phyloP scores from a whole-genome alignment of 1,284 basidiomycete genomes.

The Ceratobasidium papillatum region DNA sequence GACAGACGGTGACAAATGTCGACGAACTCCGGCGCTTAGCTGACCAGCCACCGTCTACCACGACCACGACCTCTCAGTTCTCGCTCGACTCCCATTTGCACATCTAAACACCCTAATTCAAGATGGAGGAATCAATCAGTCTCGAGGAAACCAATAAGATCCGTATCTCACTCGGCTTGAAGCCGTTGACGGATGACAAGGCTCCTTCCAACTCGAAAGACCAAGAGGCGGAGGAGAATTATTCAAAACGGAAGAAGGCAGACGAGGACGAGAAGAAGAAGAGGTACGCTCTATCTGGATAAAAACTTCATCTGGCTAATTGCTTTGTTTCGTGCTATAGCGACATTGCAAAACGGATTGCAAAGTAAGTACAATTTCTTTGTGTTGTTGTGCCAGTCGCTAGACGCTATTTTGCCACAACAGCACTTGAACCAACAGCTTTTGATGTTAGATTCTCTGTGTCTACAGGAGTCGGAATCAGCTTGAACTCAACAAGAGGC shows the following conservation, averaged over 20 bases:
- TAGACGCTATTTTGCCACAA: constrained; percentile 40
- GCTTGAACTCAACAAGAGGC: constrained; percentile 61
- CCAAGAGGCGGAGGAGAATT: constrained; percentile 85
- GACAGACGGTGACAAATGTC: not conserved
- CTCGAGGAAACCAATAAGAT: constrained; percentile 99
- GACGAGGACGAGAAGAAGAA: constrained; percentile 75
- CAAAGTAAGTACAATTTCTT: constrained; percentile 76
- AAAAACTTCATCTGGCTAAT: constrained; percentile 40
- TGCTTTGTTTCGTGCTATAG: constrained; percentile 54
- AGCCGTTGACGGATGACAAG: constrained; percentile 85
- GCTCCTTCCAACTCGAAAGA: constrained; percentile 73
- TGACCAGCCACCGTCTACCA: not conserved
- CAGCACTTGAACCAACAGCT: constrained; percentile 26
- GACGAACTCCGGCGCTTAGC: not conserved
- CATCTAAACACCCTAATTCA: constrained; percentile 42
- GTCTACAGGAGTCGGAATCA: constrained; percentile 84
- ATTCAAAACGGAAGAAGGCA: constrained; percentile 73
- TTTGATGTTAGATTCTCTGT: constrained; percentile 49
- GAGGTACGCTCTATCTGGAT: constrained; percentile 56
- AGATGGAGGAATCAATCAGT: constrained; percentile 87
- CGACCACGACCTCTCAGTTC: not conserved
- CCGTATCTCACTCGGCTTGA: constrained; percentile 92
- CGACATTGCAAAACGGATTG: constrained; percentile 79
- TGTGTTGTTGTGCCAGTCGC: constrained; percentile 19
- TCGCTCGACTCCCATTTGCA: not conserved